A percentile compares a stretch with the other conserved stretches of the same genome.
Conservation (phyloP, 2,329 filamentous ascomycete species). For the Cladorrhinum sp. region DNA sequence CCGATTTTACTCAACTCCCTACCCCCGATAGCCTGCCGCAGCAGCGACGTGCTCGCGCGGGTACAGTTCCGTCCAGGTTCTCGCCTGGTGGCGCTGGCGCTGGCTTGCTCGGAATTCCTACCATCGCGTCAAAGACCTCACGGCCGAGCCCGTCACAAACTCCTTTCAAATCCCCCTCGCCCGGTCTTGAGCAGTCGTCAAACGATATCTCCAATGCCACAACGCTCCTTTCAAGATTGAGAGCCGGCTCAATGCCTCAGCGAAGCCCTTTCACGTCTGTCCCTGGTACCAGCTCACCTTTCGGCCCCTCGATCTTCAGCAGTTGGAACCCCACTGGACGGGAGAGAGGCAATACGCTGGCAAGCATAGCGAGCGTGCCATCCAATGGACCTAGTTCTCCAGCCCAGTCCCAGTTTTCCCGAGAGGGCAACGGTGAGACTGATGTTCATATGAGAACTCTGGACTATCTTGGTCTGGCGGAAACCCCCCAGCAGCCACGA, state of each 20-base stretch:
- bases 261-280: conserved; percentile 62
- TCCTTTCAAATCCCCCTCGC: conserved; percentile 72
- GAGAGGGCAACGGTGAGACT: conserved; percentile 78
- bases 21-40: conserved; percentile 64
- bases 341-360: conserved; percentile 81
- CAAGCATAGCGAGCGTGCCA: conserved; percentile 76
- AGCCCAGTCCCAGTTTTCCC: conserved; percentile 79
- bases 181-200: conserved; percentile 46
- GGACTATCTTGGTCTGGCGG: conserved; percentile 91
- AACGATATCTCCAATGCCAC: conserved; percentile 56
- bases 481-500: conserved; percentile 79
- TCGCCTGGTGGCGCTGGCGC: conserved; percentile 69
- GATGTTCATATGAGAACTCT: conserved; percentile 87
- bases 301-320: conserved; percentile 87
- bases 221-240: conserved; percentile 76
- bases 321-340: conserved; percentile 75
- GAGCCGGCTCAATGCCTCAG: conserved; percentile 93
- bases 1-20: conserved; percentile 75
- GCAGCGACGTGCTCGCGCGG: conserved; percentile 79
- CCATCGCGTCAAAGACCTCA: conserved; percentile 70
- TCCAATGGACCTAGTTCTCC: conserved; percentile 90
- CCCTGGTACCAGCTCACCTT: conserved; percentile 61
- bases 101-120: conserved; percentile 55
- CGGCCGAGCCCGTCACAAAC: conserved; percentile 83
- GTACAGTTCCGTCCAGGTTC: conserved; percentile 93